Conservation (phyloP, 2,329 filamentous ascomycete genomes). For the Penicillium freii region DNA sequence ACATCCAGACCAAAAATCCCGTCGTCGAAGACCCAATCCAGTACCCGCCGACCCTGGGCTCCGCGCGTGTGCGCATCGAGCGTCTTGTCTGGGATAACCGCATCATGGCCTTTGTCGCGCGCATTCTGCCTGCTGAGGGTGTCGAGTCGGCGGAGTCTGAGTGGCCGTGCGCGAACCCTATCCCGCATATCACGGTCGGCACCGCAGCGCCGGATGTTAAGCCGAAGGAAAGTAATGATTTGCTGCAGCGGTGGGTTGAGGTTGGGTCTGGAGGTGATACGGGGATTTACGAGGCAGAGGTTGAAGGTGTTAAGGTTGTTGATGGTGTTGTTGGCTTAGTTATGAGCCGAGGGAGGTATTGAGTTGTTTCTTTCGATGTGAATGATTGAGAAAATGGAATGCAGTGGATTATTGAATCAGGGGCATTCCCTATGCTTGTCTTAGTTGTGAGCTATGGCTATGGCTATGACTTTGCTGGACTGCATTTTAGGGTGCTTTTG, state of each 20-base stretch:
- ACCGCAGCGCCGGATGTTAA: slow-evolving; percentile 74
- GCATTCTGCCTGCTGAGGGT: slow-evolving; percentile 51
- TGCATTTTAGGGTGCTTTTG: background rate
- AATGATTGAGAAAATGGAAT: slow-evolving; percentile 11
- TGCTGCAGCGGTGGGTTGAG: slow-evolving; percentile 73
- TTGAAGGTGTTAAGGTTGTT: slow-evolving; percentile 56
- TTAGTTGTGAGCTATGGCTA: background rate
- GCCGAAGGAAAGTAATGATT: slow-evolving; percentile 88
- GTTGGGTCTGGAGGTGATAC: slow-evolving; percentile 51
- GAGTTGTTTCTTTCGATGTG: background rate
- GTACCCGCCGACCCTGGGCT: slow-evolving; percentile 34
- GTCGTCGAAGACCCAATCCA: slow-evolving; percentile 23
- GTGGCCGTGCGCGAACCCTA: slow-evolving; percentile 71
- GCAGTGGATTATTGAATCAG: background rate
- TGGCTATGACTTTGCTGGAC: background rate
- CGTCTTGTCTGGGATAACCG: slow-evolving; percentile 77
- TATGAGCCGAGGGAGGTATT: slow-evolving; percentile 35
- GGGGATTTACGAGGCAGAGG: slow-evolving; percentile 55
- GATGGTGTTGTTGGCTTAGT: slow-evolving; percentile 55
- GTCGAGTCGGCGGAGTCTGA: slow-evolving; percentile 41
- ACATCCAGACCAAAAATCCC: slow-evolving; percentile 31
- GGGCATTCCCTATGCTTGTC: background rate
- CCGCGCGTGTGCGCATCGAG: slow-evolving; percentile 55
- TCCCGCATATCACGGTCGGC: slow-evolving; percentile 87
- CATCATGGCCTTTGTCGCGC: slow-evolving; percentile 87